These are phyloP conservation scores for Bondarzewia mesenterica DNA, from an alignment of 1,284 basidiomycete species.

Conservation along the genomic window DNA sequence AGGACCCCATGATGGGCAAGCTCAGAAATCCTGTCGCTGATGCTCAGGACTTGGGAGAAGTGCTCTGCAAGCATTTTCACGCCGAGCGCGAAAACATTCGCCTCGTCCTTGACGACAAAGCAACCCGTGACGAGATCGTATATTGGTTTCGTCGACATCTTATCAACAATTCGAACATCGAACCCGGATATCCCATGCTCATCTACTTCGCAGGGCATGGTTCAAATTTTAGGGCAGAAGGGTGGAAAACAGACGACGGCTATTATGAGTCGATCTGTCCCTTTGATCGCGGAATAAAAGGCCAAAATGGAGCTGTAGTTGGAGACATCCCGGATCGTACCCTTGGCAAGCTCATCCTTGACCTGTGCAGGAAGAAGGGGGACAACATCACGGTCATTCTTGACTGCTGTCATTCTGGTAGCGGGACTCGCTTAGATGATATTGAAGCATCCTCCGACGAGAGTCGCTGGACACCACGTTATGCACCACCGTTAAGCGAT, in stretches of 20 bases:
- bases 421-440: conserved; percentile 1
- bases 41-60: neutral
- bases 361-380: conserved; percentile 5
- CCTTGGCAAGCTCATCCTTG: conserved; percentile 6
- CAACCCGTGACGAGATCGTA: neutral
- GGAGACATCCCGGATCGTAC: conserved; percentile 10
- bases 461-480: neutral
- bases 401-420: conserved; percentile 12
- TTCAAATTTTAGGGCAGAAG: neutral
- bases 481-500: neutral
- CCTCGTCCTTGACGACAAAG: neutral
- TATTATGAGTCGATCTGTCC: conserved; percentile 6
- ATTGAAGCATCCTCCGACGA: neutral
- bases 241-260: neutral
- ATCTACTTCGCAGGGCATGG: conserved; percentile 9
- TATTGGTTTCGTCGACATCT: neutral
- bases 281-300: conserved; percentile 1
- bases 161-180: neutral
- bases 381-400: conserved; percentile 11
- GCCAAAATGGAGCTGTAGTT: neutral
- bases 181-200: conserved; percentile 4
- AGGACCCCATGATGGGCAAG: neutral
- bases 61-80: neutral
- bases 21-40: neutral
- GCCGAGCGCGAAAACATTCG: neutral